Evolutionary conservation across 768 basidiomycete species (phyloP), one percentile per base, ranked within the genome.

Genomic region (Collybia mongolica): DNA sequence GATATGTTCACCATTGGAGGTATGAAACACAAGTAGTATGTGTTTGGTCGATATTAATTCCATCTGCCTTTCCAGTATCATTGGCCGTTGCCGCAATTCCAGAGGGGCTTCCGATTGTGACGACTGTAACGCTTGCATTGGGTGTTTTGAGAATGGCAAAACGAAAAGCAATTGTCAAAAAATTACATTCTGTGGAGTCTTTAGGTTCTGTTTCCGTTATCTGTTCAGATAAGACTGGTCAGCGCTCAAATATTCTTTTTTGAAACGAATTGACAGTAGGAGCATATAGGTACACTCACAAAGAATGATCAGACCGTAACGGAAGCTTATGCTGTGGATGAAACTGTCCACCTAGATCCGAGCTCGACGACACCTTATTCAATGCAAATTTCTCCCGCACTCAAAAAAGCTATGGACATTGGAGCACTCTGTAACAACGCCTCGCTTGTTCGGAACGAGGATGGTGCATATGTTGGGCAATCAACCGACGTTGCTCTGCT

Each of bases 1-100:
- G 95, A 96, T 41, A 98, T 98, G 96, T 98, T 98, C 64, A 98
- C 95, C 7, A 98, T 98, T 54, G 95, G 95, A 74, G 94, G 94
- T 95, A 60, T 46, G 83, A 66, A 35, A 32, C 15, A 7, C 1
- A 19, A 23, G 8, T 8, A 5, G 24, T 15, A 22, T 20, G 3
- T 32, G 3, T 41, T 12, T 43, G 19, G 19, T 20, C 22, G 15
- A 28, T 39, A 6, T 8, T 39, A 37, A 23, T 26, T 26, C 7
- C 7, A 26, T 7, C 24, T n/a, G n/a, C 15, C 29, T 28, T 36
- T 52, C 7, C 67, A 97, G 95, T 98, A 2, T 98, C 95, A 1
- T 81, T 98, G 53, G 95, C 95, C 24, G 95, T 98, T n/a, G 95
- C 95, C 48, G 95, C 95, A 39, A 98, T 98, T 54, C 95, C 95